A percentile compares a stretch with the other conserved stretches of the same genome.
These are phyloP conservation scores for Pseudocercospora macadamiae DNA, from an alignment of 2,329 filamentous ascomycete genomes.

Conservation along the genomic window DNA sequence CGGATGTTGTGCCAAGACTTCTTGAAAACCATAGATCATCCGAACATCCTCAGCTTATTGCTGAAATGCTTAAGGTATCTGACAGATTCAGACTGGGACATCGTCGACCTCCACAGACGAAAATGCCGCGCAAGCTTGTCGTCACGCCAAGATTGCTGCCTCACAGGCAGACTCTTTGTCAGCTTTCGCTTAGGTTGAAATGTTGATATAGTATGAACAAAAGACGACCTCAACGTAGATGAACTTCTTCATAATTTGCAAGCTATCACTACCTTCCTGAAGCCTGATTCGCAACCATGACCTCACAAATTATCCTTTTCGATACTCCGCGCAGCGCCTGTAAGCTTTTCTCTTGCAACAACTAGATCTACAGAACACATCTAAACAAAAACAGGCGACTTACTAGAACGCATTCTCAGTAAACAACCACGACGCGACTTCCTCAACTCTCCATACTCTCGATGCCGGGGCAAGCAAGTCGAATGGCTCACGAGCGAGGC, in stretches of 20 bases:
- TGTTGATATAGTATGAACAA: background rate
- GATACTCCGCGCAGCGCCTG: slow-evolving; percentile 5
- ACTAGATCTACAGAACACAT: background rate
- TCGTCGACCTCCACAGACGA: too few species aligned
- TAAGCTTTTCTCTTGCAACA: background rate
- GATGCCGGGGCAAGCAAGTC: slow-evolving; percentile 14
- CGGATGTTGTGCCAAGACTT: too few species aligned
- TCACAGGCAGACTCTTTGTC: background rate
- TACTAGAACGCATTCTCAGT: slow-evolving; percentile 19
- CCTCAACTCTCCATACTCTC: background rate
- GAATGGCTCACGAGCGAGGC: slow-evolving; percentile 10
- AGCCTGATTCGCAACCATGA: background rate
- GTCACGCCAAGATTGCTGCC: background rate
- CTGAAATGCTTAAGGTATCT: too few species aligned
- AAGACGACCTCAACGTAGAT: background rate
- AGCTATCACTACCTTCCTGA: background rate
- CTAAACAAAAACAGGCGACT: background rate
- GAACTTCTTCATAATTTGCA: background rate
- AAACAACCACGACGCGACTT: slow-evolving; percentile 5
- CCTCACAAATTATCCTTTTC: slow-evolving; percentile 7
- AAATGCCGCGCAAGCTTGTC: background rate
- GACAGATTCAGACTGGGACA: too few species aligned
- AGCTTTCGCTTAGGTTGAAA: background rate
- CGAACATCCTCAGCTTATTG: too few species aligned
- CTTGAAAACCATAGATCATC: too few species aligned